A percentile compares a stretch with the other conserved stretches of the same genome.
Evolutionary conservation across 83 land plant species (phyloP).

Genomic region (Isoetes engelmannii): DNA sequence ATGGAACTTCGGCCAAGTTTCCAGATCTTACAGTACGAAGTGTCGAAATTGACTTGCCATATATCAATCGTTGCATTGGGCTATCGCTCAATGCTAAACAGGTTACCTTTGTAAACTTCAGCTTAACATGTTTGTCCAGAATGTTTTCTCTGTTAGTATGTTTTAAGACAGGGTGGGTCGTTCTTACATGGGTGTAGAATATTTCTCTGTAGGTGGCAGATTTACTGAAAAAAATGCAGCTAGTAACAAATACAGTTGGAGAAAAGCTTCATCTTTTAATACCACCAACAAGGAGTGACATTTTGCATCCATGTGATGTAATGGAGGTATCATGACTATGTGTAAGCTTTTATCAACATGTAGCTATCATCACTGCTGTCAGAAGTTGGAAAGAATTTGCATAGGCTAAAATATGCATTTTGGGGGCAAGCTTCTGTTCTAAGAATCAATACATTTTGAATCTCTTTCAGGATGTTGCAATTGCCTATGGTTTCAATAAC

Average conservation of each 20-base stretch:
- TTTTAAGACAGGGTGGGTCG: neutral
- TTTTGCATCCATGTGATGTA: conserved; percentile 89
- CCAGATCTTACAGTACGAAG: conserved; percentile 72
- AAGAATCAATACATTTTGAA: too few relatives aligned
- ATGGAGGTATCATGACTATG: conserved; percentile 55
- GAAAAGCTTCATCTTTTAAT: conserved; percentile 42
- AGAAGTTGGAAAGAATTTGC: too few relatives aligned
- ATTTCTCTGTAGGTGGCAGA: conserved; percentile 21
- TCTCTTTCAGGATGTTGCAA: conserved; percentile 76
- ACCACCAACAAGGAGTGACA: conserved; percentile 95
- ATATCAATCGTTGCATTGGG: conserved; percentile 60
- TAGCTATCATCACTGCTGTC: too few relatives aligned
- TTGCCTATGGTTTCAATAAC: conserved; percentile 85
- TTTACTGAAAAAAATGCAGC: conserved; percentile 74
- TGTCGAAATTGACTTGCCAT: conserved; percentile 67
- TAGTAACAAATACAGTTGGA: conserved; percentile 31
- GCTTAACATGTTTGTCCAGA: neutral
- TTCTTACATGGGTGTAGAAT: neutral
- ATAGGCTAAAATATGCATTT: too few relatives aligned
- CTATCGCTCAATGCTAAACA: conserved; percentile 41
- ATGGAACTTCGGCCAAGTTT: conserved; percentile 50
- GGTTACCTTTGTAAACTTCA: conserved; percentile 32
- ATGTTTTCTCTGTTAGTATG: neutral
- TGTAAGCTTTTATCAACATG: too few relatives aligned
- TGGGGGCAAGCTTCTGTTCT: too few relatives aligned